A percentile compares a stretch with the other conserved stretches of the same genome.
Conservation (phyloP, 257 asterid genomes). For the Forsythia viridissima region DNA sequence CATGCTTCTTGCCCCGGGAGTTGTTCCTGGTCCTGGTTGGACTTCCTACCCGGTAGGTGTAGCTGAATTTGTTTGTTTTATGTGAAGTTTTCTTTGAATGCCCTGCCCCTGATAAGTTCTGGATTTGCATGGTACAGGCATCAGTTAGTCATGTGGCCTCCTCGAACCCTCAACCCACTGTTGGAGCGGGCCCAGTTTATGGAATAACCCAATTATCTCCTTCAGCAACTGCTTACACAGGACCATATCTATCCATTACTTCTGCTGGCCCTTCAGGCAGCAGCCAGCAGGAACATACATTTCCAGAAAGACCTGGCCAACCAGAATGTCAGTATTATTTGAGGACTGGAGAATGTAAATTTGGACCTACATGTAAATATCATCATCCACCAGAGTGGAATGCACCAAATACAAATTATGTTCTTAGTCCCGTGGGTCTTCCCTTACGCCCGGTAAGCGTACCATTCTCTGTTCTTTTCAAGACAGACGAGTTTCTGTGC, state of each 20-base stretch:
- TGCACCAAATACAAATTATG: slow-evolving; percentile 47
- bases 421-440: slow-evolving; percentile 22
- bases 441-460: slow-evolving; percentile 18
- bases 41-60: slow-evolving; percentile 70
- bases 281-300: slow-evolving; percentile 56
- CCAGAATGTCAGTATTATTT: slow-evolving; percentile 80
- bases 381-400: slow-evolving; percentile 80
- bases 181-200: slow-evolving; percentile 58
- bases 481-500: background rate
- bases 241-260: slow-evolving; percentile 59
- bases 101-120: slow-evolving; percentile 24
- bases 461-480: background rate
- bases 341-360: slow-evolving; percentile 90
- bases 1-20: slow-evolving; percentile 72
- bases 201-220: slow-evolving; percentile 75
- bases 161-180: slow-evolving; percentile 55
- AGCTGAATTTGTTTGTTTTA: slow-evolving; percentile 21
- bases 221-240: slow-evolving; percentile 71
- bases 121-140: slow-evolving; percentile 41
- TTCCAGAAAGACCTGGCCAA: slow-evolving; percentile 86
- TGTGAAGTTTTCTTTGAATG: slow-evolving; percentile 6
- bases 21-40: slow-evolving; percentile 85
- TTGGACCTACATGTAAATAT: slow-evolving; percentile 81
- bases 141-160: slow-evolving; percentile 61
- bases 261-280: slow-evolving; percentile 62